Conservation (phyloP, 202 grass and related monocot genomes). For the Schoenoplectus tabernaemontani region DNA sequence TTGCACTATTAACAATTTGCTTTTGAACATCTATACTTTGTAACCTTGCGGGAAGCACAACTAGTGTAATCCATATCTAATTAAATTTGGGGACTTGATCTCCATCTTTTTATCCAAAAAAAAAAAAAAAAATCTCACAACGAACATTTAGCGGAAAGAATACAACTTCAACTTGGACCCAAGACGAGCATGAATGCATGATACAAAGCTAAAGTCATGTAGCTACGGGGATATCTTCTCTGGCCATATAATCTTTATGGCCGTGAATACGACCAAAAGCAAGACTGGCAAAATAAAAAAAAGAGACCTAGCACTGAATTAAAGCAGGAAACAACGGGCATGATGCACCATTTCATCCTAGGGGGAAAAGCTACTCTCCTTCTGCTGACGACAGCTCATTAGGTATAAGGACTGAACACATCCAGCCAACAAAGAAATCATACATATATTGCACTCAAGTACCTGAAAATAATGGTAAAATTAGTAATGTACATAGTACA, state of each 20-base stretch:
- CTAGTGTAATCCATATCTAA: too few species aligned
- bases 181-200: background rate
- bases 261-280: background rate
- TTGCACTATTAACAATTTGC: too few species aligned
- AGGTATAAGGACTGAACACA: background rate
- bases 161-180: background rate
- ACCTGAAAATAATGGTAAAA: background rate
- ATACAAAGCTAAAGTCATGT: background rate
- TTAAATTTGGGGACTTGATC: too few species aligned
- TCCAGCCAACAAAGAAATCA: background rate
- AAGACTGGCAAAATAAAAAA: background rate
- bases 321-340: background rate
- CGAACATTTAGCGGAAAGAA: background rate
- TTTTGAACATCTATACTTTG: too few species aligned
- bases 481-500: background rate
- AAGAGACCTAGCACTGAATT: background rate
- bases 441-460: background rate
- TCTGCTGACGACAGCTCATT: background rate
- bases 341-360: background rate
- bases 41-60: too few species aligned
- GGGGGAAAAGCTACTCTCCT: background rate
- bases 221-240: background rate
- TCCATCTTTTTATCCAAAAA: too few species aligned
- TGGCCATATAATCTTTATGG: background rate
- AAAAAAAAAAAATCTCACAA: too few species aligned